Evolutionary conservation across 2,329 filamentous ascomycete genomes (phyloP), one percentile per base, ranked within the genome.

Genomic region (Xylariaceae sp.): DNA sequence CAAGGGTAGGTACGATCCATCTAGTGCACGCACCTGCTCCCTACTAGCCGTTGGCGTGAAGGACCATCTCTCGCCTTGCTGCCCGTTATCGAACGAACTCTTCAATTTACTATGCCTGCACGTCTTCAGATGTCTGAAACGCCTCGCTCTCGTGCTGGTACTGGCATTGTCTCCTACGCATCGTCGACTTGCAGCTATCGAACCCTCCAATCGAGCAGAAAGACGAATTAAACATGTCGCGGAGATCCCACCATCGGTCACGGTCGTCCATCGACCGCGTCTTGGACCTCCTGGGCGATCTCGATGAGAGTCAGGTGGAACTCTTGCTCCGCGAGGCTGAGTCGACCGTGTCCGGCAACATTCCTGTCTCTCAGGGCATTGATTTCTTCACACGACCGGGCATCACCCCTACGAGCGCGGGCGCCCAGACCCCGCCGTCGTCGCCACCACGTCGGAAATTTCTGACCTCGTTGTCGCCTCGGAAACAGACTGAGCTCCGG

Each of bases 231-330:
- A 53, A 34, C 11, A 59, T 59, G 56, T 19, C 56, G 47, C 56
- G 51, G 39, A 55, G 46, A 52, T 48, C 56, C 37, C 62, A 66
- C 47, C 62, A 61, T 26, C 62, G 65, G 34, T 62, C 64, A 43
- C 61, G 62, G 54, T 65, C 65, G 29, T 67, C 65, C 27, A 55
- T 68, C 37, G 65, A 68, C 55, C 62, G 63, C 60, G 62, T 66
- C 60, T 49, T 68, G 31, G 62, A 66, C 44, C 62, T 68, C 44
- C 63, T 68, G 34, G 57, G 56, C 45, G 61, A 65, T 47, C 52
- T 68, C 39, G 65, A 68, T 55, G 65, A 68, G 5, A 51, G 45
- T 53, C 65, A 68, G 56, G 60, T 68, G 45, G 59, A 65, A 44
- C 19, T 53, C 9, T 58, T 68, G 19, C 61, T 68, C 45, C 62